These are phyloP conservation scores for Cytospora leucostoma DNA, from an alignment of 2,329 filamentous ascomycete genomes.

Conservation along the genomic window DNA sequence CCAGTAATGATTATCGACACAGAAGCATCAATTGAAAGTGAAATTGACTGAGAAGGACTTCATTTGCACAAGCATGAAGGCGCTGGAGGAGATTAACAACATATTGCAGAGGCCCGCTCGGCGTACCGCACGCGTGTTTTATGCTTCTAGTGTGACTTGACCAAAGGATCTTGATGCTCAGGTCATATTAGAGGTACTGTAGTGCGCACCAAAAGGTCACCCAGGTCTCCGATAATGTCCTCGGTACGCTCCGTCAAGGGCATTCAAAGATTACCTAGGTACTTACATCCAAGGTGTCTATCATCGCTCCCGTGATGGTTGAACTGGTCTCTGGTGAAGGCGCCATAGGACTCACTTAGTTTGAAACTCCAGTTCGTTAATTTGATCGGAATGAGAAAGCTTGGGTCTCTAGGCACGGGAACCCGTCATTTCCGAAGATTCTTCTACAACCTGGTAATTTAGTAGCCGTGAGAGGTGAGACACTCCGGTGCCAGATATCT, in stretches of 20 bases:
- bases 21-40: background rate
- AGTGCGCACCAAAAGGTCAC: too few species aligned
- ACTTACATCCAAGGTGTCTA: background rate
- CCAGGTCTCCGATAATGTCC: too few species aligned
- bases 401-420: background rate
- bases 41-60: background rate
- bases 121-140: too few species aligned
- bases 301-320: background rate
- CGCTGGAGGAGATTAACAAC: too few species aligned
- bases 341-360: background rate
- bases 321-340: background rate
- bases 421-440: background rate
- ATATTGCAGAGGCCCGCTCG: too few species aligned
- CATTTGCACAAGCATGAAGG: too few species aligned
- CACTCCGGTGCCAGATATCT: background rate
- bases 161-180: too few species aligned
- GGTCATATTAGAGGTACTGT: too few species aligned
- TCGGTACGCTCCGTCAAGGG: too few species aligned
- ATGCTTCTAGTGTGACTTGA: too few species aligned
- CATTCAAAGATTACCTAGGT: too few species aligned
- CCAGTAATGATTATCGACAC: background rate
- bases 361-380: background rate
- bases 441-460: too few species aligned
- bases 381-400: background rate
- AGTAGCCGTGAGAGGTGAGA: background rate